phyloP scores from a whole-genome alignment of 164 flowering plant genomes.

The Cinnamomum micranthum region DNA sequence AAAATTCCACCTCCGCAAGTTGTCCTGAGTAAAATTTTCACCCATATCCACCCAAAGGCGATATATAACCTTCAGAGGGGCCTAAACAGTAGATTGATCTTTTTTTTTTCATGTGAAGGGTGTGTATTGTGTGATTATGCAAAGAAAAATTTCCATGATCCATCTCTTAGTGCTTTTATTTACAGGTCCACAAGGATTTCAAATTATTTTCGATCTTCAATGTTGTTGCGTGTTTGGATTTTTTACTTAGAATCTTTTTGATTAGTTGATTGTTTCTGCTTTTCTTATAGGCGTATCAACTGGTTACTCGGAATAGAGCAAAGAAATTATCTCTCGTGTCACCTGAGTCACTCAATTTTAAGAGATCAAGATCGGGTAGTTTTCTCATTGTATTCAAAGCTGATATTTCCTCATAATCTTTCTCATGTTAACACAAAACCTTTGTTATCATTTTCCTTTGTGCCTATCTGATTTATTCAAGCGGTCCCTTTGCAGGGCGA shows the following conservation, averaged over 20 bases:
- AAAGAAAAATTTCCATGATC: too few relatives aligned
- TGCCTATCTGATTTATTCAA: not conserved
- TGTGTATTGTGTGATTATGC: not conserved
- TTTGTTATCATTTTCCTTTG: not conserved
- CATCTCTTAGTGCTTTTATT: not conserved
- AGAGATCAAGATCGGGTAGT: constrained; percentile 4
- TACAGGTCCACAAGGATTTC: not conserved
- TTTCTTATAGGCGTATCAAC: not conserved
- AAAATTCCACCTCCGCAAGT: too few relatives aligned
- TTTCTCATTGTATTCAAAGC: not conserved
- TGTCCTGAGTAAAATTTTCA: too few relatives aligned
- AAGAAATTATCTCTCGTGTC: not conserved
- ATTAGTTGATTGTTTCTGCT: not conserved
- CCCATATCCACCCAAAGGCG: too few relatives aligned
- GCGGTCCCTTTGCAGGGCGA: not conserved
- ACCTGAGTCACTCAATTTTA: constrained; percentile 1
- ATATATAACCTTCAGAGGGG: too few relatives aligned
- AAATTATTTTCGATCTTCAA: not conserved
- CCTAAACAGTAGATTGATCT: too few relatives aligned
- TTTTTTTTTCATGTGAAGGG: not conserved
- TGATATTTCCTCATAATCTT: not conserved
- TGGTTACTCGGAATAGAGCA: not conserved
- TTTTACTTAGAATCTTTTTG: not conserved
- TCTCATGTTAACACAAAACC: not conserved
- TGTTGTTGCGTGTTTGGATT: not conserved